phyloP scores from a whole-genome alignment of 2,329 filamentous ascomycete genomes.

The Botrytis cinerea region DNA sequence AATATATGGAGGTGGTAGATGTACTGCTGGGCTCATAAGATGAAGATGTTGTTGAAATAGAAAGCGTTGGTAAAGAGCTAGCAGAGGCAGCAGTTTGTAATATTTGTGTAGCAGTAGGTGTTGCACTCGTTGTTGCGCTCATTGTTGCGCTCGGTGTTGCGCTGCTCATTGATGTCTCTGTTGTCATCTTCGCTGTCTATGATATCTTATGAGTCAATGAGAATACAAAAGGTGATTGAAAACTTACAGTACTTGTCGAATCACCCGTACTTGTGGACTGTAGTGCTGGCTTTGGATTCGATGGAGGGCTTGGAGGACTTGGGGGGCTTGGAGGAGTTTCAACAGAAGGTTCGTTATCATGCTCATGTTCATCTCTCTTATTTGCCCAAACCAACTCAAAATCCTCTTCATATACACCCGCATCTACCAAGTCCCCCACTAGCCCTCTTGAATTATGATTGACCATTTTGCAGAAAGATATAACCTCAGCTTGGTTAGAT shows the following conservation, averaged over 20 bases:
- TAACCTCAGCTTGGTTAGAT: neutral
- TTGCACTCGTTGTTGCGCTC: neutral
- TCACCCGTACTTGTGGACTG: neutral
- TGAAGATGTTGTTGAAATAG: neutral
- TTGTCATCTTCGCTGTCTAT: neutral
- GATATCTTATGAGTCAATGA: neutral
- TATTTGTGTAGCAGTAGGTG: neutral
- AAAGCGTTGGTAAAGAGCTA: neutral
- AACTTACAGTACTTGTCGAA: constrained; percentile 11
- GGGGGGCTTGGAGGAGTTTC: neutral
- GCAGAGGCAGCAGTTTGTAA: neutral
- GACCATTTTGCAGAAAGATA: neutral
- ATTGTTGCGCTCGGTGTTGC: neutral
- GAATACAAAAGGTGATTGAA: neutral
- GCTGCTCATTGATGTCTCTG: neutral
- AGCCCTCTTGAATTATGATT: constrained; percentile 3
- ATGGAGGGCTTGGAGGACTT: neutral
- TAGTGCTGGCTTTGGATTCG: neutral
- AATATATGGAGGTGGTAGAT: neutral
- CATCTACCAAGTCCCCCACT: constrained; percentile 6
- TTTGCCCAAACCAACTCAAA: constrained; percentile 18
- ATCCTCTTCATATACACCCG: constrained; percentile 14
- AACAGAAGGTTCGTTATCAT: neutral
- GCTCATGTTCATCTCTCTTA: neutral
- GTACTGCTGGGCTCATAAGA: neutral